These are phyloP conservation scores for Fistulinella cinereoalba DNA, from an alignment of 1,284 basidiomycete genomes.

Conservation along the genomic window DNA sequence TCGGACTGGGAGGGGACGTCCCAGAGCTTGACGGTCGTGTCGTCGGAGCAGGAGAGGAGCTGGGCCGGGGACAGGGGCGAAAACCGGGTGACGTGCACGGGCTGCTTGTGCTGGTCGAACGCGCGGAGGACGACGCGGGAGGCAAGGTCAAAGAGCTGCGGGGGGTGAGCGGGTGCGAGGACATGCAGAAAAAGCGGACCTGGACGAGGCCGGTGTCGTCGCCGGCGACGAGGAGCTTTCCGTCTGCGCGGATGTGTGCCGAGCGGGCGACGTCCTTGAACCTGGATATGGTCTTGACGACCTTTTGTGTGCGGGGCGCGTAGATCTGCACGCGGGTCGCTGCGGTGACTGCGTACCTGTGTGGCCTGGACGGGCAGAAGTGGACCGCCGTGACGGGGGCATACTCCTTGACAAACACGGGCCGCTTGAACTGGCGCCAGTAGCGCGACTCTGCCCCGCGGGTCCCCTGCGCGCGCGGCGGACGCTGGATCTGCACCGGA, in stretches of 20 bases:
- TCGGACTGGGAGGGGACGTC: constrained; percentile 90
- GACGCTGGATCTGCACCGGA: constrained; percentile 64
- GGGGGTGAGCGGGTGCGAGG: constrained; percentile 11
- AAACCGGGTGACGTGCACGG: constrained; percentile 93
- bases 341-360: constrained; percentile 93
- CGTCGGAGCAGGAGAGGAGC: constrained; percentile 93
- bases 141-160: constrained; percentile 89
- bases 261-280: constrained; percentile 96
- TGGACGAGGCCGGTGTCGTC: constrained; percentile 94
- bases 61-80: constrained; percentile 80
- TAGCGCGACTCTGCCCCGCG: constrained; percentile 68
- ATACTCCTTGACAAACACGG: constrained; percentile 92
- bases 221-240: constrained; percentile 92
- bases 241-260: constrained; percentile 86
- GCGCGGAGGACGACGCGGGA: constrained; percentile 93
- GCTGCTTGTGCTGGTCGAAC: constrained; percentile 90
- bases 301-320: constrained; percentile 91
- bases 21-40: constrained; percentile 92
- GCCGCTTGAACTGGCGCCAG: constrained; percentile 81
- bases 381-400: constrained; percentile 91
- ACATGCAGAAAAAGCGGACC: constrained; percentile 40
- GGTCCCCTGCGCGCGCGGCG: constrained; percentile 52
- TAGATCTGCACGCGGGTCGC: constrained; percentile 95
- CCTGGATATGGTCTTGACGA: constrained; percentile 92
- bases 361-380: constrained; percentile 82